Conservation (phyloP, 2,329 filamentous ascomycete genomes). For the Clonostachys solani region DNA sequence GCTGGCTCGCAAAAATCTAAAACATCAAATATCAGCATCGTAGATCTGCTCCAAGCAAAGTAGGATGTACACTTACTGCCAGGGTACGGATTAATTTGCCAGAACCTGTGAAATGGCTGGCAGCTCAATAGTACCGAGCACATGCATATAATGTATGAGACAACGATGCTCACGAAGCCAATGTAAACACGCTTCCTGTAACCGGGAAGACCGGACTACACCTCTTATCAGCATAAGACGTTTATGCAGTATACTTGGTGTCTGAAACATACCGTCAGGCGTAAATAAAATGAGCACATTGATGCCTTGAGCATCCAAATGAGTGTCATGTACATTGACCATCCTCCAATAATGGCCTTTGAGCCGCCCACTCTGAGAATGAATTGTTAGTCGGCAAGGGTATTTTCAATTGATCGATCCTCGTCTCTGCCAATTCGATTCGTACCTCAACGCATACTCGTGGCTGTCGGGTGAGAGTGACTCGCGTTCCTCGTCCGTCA, state of each 20-base stretch:
- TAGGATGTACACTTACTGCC: constrained; percentile 29
- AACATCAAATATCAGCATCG: too few species aligned
- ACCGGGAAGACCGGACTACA: constrained; percentile 25
- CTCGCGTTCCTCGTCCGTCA: constrained; percentile 41
- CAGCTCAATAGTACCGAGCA: constrained; percentile 28
- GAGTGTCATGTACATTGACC: constrained; percentile 41
- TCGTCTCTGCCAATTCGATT: background rate
- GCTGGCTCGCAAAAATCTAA: constrained; percentile 31
- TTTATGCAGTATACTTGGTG: too few species aligned
- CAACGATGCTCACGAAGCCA: constrained; percentile 24
- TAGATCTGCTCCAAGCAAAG: background rate
- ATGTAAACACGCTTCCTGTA: constrained; percentile 17
- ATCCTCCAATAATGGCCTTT: constrained; percentile 48
- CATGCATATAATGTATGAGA: constrained; percentile 23
- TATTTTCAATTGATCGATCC: constrained; percentile 13
- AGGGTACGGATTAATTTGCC: constrained; percentile 35
- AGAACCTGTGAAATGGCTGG: constrained; percentile 25
- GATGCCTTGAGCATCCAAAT: constrained; percentile 50
- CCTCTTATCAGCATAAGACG: too few species aligned
- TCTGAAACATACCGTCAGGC: constrained; percentile 5
- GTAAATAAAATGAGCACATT: constrained; percentile 47
- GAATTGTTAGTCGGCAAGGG: constrained; percentile 37
- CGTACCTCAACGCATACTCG: constrained; percentile 28
- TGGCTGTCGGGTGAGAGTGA: constrained; percentile 30
- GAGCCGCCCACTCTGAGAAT: constrained; percentile 37